Evolutionary conservation across 257 asterid genomes (phyloP), one percentile per base, ranked within the genome.

Genomic region (Plantago major): DNA sequence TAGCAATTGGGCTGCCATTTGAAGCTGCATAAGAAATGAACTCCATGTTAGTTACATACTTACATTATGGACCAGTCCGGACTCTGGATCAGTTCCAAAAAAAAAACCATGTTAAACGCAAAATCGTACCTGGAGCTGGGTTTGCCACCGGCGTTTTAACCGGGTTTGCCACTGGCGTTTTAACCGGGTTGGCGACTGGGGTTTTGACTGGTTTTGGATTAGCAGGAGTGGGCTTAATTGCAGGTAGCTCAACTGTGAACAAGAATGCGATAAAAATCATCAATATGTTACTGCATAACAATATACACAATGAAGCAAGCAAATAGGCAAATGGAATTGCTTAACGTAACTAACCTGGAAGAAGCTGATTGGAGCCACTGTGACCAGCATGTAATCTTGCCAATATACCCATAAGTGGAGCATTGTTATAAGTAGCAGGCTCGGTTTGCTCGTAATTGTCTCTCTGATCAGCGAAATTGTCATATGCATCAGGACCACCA

Each of bases 401-500:
- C 67, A 80, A 52, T 2, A 68, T 45, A 19, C 85, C 85, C 42
- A 80, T 51, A 54, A 80, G 80, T 3, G 85, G 85, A 6, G 82
- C 85, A 53, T 73, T 79, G 65, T 76, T 69, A 66, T 80, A 80
- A 46, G 82, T 80, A 46, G 82, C 71, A 16, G 82, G 78, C 67
- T 80, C 82, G 4, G 80, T 76, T 43, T 80, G 80, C 42, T 59
- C 75, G 42, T 78, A 68, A 51, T 74, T 67, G 40, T 64, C 79
- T 50, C 86, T 74, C 9, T 63, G 52, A 72, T 80, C 86, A 17
- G 71, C 75, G 33, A 80, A 77, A 40, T 77, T 64, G 74, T 80
- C 83, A 16, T 74, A 68, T 19, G 80, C 72, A 47, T 80, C 86
- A 5, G 86, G 83, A 54, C 86, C 86, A 12, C 85, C 85, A 19